Conservation (phyloP, 805 yeast genomes). For the Candida wancherniae region DNA sequence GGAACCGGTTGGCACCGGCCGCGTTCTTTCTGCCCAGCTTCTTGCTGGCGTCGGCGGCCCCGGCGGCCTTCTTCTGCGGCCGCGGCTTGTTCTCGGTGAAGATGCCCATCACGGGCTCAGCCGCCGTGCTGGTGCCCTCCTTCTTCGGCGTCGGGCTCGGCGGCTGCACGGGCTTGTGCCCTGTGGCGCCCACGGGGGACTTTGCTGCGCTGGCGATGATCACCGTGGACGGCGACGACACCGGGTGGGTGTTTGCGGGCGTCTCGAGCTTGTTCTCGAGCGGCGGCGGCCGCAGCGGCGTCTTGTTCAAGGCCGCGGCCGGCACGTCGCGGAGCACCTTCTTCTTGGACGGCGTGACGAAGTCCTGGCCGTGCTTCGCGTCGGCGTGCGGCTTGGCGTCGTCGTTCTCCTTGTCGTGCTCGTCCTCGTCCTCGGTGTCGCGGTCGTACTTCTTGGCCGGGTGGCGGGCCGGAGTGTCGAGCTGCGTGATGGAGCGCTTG, state of each 20-base stretch:
- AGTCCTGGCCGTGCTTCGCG: constrained; percentile 7
- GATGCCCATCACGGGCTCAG: constrained; percentile 35
- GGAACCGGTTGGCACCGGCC: constrained; percentile 14
- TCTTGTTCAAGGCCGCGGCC: constrained; percentile 9
- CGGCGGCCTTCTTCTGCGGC: constrained; percentile 5
- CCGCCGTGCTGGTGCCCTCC: constrained; percentile 6
- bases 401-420: constrained; percentile 8
- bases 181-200: constrained; percentile 13
- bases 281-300: constrained; percentile 12
- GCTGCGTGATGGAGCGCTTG: constrained; percentile 32
- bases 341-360: constrained; percentile 32
- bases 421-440: constrained; percentile 16
- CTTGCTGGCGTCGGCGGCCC: constrained; percentile 7
- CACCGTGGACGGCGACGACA: constrained; percentile 41
- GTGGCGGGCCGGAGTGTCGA: constrained; percentile 36
- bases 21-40: constrained; percentile 19
- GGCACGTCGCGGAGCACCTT: constrained; percentile 24
- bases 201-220: constrained; percentile 31
- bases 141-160: constrained; percentile 39
- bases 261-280: constrained; percentile 17
- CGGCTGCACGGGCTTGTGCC: constrained; percentile 14
- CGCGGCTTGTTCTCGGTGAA: constrained; percentile 25
- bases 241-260: constrained; percentile 29
- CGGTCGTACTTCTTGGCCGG: constrained; percentile 27
- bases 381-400: constrained; percentile 6